Conservation (phyloP, 1,139 yeast species). For the Taphrina pruni region DNA sequence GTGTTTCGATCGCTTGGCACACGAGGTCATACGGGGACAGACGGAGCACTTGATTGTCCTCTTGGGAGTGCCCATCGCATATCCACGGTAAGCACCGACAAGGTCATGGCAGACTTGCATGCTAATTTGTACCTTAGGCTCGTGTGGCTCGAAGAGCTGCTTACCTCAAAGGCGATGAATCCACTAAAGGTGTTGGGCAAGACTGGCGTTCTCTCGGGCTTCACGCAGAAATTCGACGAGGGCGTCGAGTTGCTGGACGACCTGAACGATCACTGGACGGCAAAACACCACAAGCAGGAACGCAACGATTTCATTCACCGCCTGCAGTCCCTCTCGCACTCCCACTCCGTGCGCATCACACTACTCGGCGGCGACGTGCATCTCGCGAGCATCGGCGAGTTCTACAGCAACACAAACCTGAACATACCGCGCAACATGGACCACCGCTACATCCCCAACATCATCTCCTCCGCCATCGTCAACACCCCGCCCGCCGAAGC, state of each 20-base stretch:
- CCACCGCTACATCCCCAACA: slow-evolving; percentile 53
- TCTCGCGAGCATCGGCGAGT: slow-evolving; percentile 79
- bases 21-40: slow-evolving; percentile 60
- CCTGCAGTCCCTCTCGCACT: slow-evolving; percentile 68
- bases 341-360: slow-evolving; percentile 72
- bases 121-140: not conserved
- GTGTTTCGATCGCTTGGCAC: slow-evolving; percentile 63
- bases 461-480: slow-evolving; percentile 85
- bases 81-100: slow-evolving; percentile 62
- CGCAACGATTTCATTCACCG: slow-evolving; percentile 66
- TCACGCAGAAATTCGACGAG: slow-evolving; percentile 36
- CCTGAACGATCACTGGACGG: slow-evolving; percentile 66
- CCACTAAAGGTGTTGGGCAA: slow-evolving; percentile 39
- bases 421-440: slow-evolving; percentile 27
- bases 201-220: slow-evolving; percentile 33
- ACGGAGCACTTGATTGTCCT: slow-evolving; percentile 78
- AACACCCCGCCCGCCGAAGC: slow-evolving; percentile 92
- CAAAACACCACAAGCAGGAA: slow-evolving; percentile 79
- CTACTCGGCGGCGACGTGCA: slow-evolving; percentile 94
- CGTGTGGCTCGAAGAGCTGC: slow-evolving; percentile 41
- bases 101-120: no score
- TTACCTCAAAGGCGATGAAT: slow-evolving; percentile 40
- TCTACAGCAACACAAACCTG: slow-evolving; percentile 53
- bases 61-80: slow-evolving; percentile 93
- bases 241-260: slow-evolving; percentile 64